Percentiles rank a stretch among this genome's conserved stretches.
phyloP scores from a whole-genome alignment of 2,329 filamentous ascomycete genomes.

The Penicillium griseofulvum region DNA sequence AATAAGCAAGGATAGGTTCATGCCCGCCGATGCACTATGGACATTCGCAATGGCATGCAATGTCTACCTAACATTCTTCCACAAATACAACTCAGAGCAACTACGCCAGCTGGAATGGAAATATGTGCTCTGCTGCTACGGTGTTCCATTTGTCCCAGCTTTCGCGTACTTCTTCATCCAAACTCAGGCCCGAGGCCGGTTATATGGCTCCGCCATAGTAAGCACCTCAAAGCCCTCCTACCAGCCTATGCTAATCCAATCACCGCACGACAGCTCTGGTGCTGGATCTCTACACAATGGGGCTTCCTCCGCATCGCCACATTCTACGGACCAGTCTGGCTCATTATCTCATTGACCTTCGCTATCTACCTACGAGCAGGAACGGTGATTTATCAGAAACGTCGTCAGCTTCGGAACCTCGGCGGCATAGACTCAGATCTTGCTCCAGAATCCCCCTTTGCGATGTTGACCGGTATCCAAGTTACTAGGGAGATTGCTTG shows the following conservation, averaged over 20 bases:
- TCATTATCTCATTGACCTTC: constrained; percentile 41
- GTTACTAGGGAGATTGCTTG: constrained; percentile 55
- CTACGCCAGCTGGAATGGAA: constrained; percentile 67
- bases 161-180: constrained; percentile 66
- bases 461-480: constrained; percentile 64
- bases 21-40: constrained; percentile 74
- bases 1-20: constrained; percentile 57
- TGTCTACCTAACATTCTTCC: constrained; percentile 78
- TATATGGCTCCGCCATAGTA: constrained; percentile 71
- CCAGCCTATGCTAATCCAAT: background rate
- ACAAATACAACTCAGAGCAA: constrained; percentile 64
- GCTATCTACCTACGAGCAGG: constrained; percentile 43
- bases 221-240: constrained; percentile 1
- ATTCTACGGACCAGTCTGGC: constrained; percentile 61
- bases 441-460: constrained; percentile 40
- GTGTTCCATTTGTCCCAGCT: constrained; percentile 67
- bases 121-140: constrained; percentile 70
- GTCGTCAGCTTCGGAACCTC: constrained; percentile 60
- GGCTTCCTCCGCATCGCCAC: constrained; percentile 69
- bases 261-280: constrained; percentile 64
- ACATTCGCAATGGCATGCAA: constrained; percentile 80
- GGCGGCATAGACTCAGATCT: constrained; percentile 45
- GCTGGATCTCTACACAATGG: constrained; percentile 68
- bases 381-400: constrained; percentile 51
- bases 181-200: constrained; percentile 51